phyloP scores from a whole-genome alignment of 75 land plant species.

The Pinus taeda region DNA sequence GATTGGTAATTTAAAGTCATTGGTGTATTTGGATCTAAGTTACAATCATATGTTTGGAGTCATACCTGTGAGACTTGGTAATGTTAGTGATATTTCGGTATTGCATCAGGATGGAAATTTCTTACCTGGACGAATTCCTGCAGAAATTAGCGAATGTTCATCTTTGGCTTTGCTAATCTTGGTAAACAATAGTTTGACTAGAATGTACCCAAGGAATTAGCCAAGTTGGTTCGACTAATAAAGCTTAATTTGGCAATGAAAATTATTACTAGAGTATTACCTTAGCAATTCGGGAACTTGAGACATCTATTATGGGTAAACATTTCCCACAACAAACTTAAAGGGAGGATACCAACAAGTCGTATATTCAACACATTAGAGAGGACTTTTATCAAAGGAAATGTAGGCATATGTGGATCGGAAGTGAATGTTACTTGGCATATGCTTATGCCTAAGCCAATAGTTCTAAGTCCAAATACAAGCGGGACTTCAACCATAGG shows the following conservation, averaged over 20 bases:
- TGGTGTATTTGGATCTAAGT: too few species aligned
- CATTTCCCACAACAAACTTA: slow-evolving; percentile 69
- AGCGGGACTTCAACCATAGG: slow-evolving; percentile 9
- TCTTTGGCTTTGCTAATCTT: background rate
- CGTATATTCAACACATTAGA: slow-evolving; percentile 62
- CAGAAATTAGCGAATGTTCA: too few species aligned
- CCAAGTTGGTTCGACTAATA: slow-evolving; percentile 54
- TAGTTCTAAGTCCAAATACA: slow-evolving; percentile 79
- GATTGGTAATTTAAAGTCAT: too few species aligned
- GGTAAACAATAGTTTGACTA: too few species aligned
- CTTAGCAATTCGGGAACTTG: slow-evolving; percentile 54
- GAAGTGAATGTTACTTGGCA: slow-evolving; percentile 60
- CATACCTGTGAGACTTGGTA: too few species aligned
- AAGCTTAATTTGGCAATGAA: slow-evolving; percentile 64
- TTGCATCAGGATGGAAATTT: slow-evolving; percentile 55
- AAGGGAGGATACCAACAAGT: slow-evolving; percentile 71
- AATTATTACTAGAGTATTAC: slow-evolving; percentile 63
- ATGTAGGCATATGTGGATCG: slow-evolving; percentile 71
- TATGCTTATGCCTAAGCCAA: slow-evolving; percentile 65
- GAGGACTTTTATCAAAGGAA: slow-evolving; percentile 51
- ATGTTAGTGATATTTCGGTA: slow-evolving; percentile 16
- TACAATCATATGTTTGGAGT: too few species aligned
- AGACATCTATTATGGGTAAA: slow-evolving; percentile 55
- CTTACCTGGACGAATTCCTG: background rate
- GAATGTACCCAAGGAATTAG: slow-evolving; percentile 13